Conservation (phyloP, 78 protist species). For the Dictyostelium brefeldianum region DNA sequence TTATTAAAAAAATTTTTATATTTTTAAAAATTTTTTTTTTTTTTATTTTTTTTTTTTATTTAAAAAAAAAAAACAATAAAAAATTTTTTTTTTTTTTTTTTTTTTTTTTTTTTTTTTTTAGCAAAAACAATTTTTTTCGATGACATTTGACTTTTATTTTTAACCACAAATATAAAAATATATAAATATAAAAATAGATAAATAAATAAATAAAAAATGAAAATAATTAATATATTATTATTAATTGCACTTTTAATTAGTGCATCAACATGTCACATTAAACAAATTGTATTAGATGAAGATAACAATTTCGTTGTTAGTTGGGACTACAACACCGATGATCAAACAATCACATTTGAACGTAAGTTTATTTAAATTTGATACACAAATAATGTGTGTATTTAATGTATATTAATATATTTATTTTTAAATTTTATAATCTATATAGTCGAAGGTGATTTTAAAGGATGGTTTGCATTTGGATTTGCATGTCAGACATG, state of each 20-base stretch:
- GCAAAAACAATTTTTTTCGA: no score
- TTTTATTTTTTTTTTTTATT: no score
- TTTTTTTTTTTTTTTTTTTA: no score
- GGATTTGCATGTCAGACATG: background rate
- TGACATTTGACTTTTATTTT: no score
- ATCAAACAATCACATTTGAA: background rate
- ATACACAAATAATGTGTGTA: no score
- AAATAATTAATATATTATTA: background rate
- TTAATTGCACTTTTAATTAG: background rate
- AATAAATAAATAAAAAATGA: background rate
- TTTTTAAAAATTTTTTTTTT: no score
- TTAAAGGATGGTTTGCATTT: slow-evolving; percentile 16
- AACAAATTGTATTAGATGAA: background rate
- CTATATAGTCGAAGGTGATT: slow-evolving; percentile 1
- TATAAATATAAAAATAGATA: no score
- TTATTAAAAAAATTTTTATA: no score
- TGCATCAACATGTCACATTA: background rate
- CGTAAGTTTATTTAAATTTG: background rate
- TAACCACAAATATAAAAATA: no score
- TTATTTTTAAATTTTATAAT: background rate
- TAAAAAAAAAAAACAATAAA: no score
- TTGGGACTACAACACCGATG: background rate
- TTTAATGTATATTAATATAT: background rate
- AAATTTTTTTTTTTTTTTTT: no score
- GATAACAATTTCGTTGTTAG: background rate